These are phyloP conservation scores for Salvia sclarea DNA, from an alignment of 305 asterid species.

Conservation along the genomic window DNA sequence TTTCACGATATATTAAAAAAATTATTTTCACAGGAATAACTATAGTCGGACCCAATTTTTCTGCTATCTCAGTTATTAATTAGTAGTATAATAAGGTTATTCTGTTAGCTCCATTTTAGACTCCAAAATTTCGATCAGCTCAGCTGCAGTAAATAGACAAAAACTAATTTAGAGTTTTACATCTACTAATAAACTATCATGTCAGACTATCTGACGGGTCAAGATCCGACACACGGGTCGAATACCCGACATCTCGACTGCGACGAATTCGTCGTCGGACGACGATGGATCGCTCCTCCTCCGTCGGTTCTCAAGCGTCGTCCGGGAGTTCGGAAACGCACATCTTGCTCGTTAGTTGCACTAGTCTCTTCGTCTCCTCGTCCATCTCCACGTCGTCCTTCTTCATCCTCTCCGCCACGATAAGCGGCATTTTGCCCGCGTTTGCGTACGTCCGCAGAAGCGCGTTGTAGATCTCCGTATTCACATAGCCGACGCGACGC, in stretches of 20 bases:
- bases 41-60: too few species aligned
- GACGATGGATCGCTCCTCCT: background rate
- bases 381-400: slow-evolving; percentile 64
- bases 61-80: too few species aligned
- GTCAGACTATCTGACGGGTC: too few species aligned
- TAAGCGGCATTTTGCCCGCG: slow-evolving; percentile 76
- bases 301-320: slow-evolving; percentile 35
- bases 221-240: too few species aligned
- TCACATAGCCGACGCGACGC: slow-evolving; percentile 55
- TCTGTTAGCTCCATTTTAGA: too few species aligned
- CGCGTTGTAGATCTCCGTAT: slow-evolving; percentile 58
- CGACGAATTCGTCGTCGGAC: background rate
- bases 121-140: too few species aligned
- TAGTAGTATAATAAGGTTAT: too few species aligned
- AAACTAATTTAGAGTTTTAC: too few species aligned
- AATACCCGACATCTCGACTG: background rate
- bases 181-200: too few species aligned
- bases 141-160: too few species aligned
- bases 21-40: too few species aligned
- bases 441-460: slow-evolving; percentile 68
- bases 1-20: too few species aligned
- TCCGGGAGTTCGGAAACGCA: slow-evolving; percentile 63
- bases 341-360: slow-evolving; percentile 63
- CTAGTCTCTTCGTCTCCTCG: slow-evolving; percentile 57
- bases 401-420: slow-evolving; percentile 82